Evolutionary conservation across 1,284 basidiomycete species (phyloP).

Genomic region (Taiwanofungus camphoratus): DNA sequence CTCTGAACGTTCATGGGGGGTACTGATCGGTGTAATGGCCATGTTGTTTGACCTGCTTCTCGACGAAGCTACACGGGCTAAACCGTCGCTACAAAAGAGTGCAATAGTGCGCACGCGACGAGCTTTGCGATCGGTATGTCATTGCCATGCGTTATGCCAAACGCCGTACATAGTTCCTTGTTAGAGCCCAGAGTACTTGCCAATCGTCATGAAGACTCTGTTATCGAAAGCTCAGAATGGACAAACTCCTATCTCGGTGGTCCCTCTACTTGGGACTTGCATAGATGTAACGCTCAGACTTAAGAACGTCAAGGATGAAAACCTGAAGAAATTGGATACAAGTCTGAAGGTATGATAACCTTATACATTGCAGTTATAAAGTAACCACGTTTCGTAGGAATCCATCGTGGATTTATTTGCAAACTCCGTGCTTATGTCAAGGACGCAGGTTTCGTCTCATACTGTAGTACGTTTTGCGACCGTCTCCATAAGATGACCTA

Average conservation of each 20-base stretch:
- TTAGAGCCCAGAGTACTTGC: conserved; percentile 44
- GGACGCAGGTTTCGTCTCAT: conserved; percentile 44
- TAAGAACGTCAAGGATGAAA: conserved; percentile 45
- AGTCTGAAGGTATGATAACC: conserved; percentile 37
- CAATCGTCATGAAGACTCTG: conserved; percentile 43
- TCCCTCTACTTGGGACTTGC: conserved; percentile 54
- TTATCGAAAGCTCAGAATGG: conserved; percentile 44
- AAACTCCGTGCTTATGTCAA: conserved; percentile 51
- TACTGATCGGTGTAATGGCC: conserved; percentile 49
- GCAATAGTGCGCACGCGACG: conserved; percentile 55
- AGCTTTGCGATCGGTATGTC: conserved; percentile 52
- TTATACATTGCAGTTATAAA: neutral
- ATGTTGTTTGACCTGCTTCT: conserved; percentile 55
- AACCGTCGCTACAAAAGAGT: conserved; percentile 55
- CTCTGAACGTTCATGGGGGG: conserved; percentile 40
- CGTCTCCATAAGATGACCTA: too few relatives aligned
- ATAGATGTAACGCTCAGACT: conserved; percentile 58
- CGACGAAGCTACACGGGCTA: conserved; percentile 44
- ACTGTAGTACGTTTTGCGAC: conserved; percentile 40
- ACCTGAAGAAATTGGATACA: conserved; percentile 33
- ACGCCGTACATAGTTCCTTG: neutral
- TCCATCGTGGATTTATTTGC: conserved; percentile 51
- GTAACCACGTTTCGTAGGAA: conserved; percentile 29
- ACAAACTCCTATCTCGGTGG: conserved; percentile 39
- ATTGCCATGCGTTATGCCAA: conserved; percentile 1